A percentile compares a stretch with the other conserved stretches of the same genome.
phyloP scores from a whole-genome alignment of 2,329 filamentous ascomycete species.

The Huntiella savannae region DNA sequence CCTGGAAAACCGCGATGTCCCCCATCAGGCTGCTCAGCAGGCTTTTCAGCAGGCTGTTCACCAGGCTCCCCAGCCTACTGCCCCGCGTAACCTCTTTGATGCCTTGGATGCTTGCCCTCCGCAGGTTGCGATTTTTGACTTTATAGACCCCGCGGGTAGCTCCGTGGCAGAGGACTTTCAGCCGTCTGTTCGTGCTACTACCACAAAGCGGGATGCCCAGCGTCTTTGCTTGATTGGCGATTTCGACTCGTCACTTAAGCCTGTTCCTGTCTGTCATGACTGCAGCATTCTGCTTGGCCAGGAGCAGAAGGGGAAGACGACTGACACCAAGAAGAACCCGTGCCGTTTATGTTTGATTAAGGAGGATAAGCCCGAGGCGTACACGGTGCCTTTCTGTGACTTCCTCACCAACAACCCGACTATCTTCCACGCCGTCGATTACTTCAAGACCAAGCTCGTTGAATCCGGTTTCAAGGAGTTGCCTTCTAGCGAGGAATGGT shows the following conservation, averaged over 20 bases:
- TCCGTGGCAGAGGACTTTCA: too few relatives aligned
- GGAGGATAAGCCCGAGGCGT: slow-evolving; percentile 37
- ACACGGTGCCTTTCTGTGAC: slow-evolving; percentile 66
- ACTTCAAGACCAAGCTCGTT: slow-evolving; percentile 55
- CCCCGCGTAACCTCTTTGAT: too few relatives aligned
- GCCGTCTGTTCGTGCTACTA: too few relatives aligned
- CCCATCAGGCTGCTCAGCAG: neutral
- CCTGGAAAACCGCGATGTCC: too few relatives aligned
- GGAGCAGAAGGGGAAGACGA: neutral
- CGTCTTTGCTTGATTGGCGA: too few relatives aligned
- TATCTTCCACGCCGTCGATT: slow-evolving; percentile 72
- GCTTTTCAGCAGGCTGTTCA: neutral
- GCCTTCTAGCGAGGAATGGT: slow-evolving; percentile 66
- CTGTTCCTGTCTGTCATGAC: neutral
- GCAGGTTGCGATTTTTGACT: too few relatives aligned
- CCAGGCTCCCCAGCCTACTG: too few relatives aligned
- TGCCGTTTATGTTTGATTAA: slow-evolving; percentile 22
- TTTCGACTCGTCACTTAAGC: too few relatives aligned
- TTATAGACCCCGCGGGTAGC: neutral
- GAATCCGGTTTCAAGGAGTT: slow-evolving; percentile 56
- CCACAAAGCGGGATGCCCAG: too few relatives aligned
- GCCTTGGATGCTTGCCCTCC: too few relatives aligned
- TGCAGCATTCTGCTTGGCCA: neutral
- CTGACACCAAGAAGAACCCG: slow-evolving; percentile 4
- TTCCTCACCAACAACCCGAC: slow-evolving; percentile 86